These are phyloP conservation scores for Diplosphaera chodatii DNA, from an alignment of 139 green algal species.

Conservation along the genomic window DNA sequence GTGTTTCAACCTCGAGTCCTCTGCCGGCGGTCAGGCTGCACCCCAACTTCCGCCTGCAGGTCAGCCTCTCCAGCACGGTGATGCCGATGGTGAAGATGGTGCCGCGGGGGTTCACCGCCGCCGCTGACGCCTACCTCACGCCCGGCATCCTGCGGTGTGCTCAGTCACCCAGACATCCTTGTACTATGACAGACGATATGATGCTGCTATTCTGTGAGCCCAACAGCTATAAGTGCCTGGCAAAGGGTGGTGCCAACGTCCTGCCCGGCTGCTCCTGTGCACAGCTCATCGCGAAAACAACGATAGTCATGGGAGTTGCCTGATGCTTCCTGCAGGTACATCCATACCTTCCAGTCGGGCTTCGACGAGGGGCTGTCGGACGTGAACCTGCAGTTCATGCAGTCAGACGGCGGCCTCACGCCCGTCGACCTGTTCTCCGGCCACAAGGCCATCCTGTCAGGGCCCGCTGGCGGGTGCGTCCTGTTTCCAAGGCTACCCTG, in stretches of 20 bases:
- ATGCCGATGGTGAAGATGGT: conserved; percentile 98
- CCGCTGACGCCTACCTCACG: conserved; percentile 93
- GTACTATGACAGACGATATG: no score
- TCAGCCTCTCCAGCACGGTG: conserved; percentile 73
- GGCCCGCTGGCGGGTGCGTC: conserved; percentile 67
- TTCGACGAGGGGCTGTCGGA: conserved; percentile 73
- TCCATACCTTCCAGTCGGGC: conserved; percentile 69
- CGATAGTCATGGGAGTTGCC: not conserved
- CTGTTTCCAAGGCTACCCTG: not conserved
- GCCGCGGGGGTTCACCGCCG: conserved; percentile 90
- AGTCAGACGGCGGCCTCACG: conserved; percentile 82
- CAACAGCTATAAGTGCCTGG: no score
- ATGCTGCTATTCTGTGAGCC: no score
- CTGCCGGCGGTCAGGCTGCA: no score
- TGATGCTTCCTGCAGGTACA: conserved; percentile 38
- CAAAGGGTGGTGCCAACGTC: no score
- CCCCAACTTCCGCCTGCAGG: conserved; percentile 51
- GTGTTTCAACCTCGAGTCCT: no score
- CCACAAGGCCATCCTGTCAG: conserved; percentile 91
- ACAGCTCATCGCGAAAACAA: no score
- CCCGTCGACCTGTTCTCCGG: conserved; percentile 71
- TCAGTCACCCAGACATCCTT: no score
- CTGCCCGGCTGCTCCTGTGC: no score
- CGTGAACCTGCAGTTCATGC: conserved; percentile 82
- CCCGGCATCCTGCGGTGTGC: conserved; percentile 79